Percentiles rank a stretch among this genome's conserved stretches.
These are phyloP conservation scores for Knufia fluminis DNA, from an alignment of 2,329 filamentous ascomycete species.

Conservation along the genomic window DNA sequence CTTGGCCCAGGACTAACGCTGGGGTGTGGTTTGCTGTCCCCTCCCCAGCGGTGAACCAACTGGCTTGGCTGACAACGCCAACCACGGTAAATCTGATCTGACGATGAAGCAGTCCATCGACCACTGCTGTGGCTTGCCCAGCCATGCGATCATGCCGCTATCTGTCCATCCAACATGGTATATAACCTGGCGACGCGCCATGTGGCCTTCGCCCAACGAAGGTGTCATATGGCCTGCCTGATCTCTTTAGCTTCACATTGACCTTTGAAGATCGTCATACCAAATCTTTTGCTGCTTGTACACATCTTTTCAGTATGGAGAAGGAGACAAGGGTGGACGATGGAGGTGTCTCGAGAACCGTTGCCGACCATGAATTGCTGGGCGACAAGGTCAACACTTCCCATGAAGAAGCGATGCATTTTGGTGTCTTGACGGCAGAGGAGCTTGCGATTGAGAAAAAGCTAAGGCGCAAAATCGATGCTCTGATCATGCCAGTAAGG, in stretches of 20 bases:
- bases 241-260: not conserved
- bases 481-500: constrained; percentile 33
- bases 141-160: not conserved
- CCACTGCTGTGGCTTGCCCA: not conserved
- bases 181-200: not conserved
- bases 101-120: not conserved
- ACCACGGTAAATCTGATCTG: not conserved
- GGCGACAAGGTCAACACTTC: constrained; percentile 17
- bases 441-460: constrained; percentile 30
- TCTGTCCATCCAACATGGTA: not conserved
- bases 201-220: not conserved
- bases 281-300: not conserved
- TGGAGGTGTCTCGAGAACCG: not conserved
- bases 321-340: not conserved
- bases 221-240: not conserved
- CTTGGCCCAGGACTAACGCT: not conserved
- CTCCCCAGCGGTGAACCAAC: not conserved
- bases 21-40: not conserved
- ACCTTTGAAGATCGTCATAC: not conserved
- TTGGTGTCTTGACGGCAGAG: constrained; percentile 23
- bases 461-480: constrained; percentile 31
- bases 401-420: constrained; percentile 21
- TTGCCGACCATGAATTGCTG: constrained; percentile 18
- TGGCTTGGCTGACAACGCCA: not conserved
- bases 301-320: not conserved